These are phyloP conservation scores for Termitomyces sp. DNA, from an alignment of 768 basidiomycete genomes.

Conservation along the genomic window DNA sequence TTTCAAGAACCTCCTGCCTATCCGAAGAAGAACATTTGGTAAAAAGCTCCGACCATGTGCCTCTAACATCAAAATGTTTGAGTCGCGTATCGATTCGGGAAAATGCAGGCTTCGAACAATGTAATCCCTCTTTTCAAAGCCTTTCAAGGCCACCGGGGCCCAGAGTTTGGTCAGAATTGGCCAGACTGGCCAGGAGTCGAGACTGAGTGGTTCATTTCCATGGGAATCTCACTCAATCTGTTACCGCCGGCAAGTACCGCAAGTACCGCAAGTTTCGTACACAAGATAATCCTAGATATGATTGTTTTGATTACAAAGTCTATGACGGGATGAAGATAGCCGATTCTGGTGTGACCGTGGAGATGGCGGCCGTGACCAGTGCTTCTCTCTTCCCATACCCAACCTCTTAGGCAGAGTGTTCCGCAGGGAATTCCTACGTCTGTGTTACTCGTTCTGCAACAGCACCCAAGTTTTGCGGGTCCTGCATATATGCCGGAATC, in stretches of 20 bases:
- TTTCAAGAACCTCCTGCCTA: no score
- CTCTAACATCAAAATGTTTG: no score
- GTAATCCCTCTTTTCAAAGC: no score
- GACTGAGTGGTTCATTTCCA: neutral
- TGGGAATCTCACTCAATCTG: no score
- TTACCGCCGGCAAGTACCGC: constrained; percentile 12
- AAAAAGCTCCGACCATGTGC: no score
- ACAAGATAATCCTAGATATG: neutral
- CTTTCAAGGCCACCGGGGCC: no score
- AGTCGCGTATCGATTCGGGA: no score
- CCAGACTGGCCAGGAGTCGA: no score
- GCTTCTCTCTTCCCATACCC: constrained; percentile 3
- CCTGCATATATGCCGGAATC: neutral
- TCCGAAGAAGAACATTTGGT: no score
- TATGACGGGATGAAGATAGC: neutral
- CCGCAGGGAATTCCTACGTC: constrained; percentile 2
- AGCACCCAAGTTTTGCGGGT: neutral
- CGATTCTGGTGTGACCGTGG: constrained; percentile 5
- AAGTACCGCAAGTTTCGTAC: constrained; percentile 2
- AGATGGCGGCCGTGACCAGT: constrained; percentile 2
- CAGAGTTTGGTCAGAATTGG: no score
- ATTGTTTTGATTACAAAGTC: neutral
- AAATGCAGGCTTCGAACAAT: no score
- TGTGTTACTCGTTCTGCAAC: constrained; percentile 4
- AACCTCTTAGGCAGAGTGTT: neutral